Conservation (phyloP, 164 flowering plant species). For the Magnolia changhungtana region DNA sequence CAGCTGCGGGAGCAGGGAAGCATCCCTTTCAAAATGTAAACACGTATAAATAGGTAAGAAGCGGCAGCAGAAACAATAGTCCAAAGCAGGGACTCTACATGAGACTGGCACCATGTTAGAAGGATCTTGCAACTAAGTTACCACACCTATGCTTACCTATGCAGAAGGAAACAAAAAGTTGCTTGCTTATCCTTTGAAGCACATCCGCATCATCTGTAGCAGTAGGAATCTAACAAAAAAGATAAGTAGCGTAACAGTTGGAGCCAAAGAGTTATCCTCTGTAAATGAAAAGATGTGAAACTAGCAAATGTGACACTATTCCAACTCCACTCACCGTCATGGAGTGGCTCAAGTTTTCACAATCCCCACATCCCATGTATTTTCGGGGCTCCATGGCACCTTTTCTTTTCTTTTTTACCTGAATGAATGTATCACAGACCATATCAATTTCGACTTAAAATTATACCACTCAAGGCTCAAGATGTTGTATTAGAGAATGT, state of each 20-base stretch:
- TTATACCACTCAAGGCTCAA: too few relatives aligned
- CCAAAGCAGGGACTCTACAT: too few relatives aligned
- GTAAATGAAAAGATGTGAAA: not conserved
- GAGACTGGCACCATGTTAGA: too few relatives aligned
- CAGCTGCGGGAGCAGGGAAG: too few relatives aligned
- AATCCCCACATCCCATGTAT: slow-evolving; percentile 91
- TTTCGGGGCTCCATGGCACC: slow-evolving; percentile 83
- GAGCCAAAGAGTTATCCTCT: slow-evolving; percentile 2
- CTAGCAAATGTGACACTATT: not conserved
- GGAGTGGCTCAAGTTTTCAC: slow-evolving; percentile 91
- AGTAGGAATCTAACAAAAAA: slow-evolving; percentile 60
- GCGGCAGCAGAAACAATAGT: too few relatives aligned
- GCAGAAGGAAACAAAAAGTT: slow-evolving; percentile 67
- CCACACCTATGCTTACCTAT: slow-evolving; percentile 42
- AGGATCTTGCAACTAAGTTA: too few relatives aligned
- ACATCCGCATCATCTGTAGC: slow-evolving; percentile 83
- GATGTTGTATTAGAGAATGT: too few relatives aligned
- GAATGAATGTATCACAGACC: slow-evolving; percentile 8
- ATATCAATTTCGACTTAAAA: not conserved
- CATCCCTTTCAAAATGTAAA: too few relatives aligned
- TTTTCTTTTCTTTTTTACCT: slow-evolving; percentile 85
- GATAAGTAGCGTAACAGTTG: not conserved
- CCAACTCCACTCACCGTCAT: slow-evolving; percentile 47
- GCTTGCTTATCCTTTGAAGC: slow-evolving; percentile 71
- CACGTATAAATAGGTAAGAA: too few relatives aligned